A percentile compares a stretch with the other conserved stretches of the same genome.
phyloP scores from a whole-genome alignment of 495 filamentous ascomycete species.

The Xylaria castorea region DNA sequence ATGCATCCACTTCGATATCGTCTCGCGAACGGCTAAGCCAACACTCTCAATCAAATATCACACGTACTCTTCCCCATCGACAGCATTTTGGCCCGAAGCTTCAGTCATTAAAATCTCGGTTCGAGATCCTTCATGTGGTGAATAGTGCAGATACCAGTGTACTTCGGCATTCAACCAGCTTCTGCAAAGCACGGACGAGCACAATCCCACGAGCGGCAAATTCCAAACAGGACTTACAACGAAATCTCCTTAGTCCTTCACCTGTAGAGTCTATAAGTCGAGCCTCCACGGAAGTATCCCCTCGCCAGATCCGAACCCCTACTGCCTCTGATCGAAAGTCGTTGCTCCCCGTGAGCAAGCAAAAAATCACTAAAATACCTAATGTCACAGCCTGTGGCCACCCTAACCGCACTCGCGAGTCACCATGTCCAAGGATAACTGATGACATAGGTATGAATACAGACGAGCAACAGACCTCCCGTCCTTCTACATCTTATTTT shows the following conservation, averaged over 20 bases:
- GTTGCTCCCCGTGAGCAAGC: neutral
- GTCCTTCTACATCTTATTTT: conserved; percentile 19
- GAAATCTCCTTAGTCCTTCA: conserved; percentile 1
- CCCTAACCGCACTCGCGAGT: neutral
- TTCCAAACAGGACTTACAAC: neutral
- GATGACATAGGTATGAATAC: neutral
- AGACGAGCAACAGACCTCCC: conserved; percentile 4
- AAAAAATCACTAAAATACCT: neutral
- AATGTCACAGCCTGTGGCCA: neutral
- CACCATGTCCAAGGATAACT: neutral
- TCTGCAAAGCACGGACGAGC: conserved; percentile 22
- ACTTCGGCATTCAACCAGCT: conserved; percentile 16
- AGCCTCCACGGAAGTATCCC: conserved; percentile 12
- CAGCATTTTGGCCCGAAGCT: conserved; percentile 35
- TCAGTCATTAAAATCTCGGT: conserved; percentile 48
- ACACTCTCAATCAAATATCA: neutral
- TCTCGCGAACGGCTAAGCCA: neutral
- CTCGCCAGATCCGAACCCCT: neutral
- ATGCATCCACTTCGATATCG: neutral
- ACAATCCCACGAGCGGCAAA: conserved; percentile 24
- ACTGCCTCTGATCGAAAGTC: neutral
- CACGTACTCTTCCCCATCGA: conserved; percentile 25
- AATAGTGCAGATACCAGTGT: conserved; percentile 33
- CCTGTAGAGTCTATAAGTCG: conserved; percentile 5
- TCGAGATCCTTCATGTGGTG: conserved; percentile 47